A percentile compares a stretch with the other conserved stretches of the same genome.
Conservation (phyloP, 1,139 yeast species). For the Taiozyma sp. region DNA sequence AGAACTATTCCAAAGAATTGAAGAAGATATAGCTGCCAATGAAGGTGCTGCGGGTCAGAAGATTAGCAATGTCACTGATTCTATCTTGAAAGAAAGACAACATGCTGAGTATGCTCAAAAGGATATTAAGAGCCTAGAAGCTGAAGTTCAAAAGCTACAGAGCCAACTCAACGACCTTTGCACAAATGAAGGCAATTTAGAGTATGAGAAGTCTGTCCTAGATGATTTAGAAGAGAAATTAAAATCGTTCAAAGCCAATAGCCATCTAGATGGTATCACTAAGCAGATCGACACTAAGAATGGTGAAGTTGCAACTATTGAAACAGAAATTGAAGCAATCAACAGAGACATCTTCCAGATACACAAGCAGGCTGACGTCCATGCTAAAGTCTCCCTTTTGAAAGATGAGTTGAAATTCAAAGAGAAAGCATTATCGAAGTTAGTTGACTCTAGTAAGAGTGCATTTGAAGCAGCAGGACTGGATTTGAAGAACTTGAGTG, state of each 20-base stretch:
- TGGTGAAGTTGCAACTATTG: slow-evolving; percentile 37
- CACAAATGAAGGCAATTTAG: slow-evolving; percentile 38
- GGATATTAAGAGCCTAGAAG: slow-evolving; percentile 30
- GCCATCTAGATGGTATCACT: slow-evolving; percentile 30
- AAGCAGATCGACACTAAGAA: slow-evolving; percentile 38
- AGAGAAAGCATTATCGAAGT: slow-evolving; percentile 25
- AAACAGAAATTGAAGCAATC: slow-evolving; percentile 49
- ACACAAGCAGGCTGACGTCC: slow-evolving; percentile 55
- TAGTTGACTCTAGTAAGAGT: slow-evolving; percentile 20
- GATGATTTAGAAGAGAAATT: slow-evolving; percentile 31
- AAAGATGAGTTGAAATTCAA: slow-evolving; percentile 32
- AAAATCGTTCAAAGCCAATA: slow-evolving; percentile 26
- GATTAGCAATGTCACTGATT: slow-evolving; percentile 30
- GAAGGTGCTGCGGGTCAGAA: slow-evolving; percentile 21
- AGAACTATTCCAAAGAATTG: slow-evolving; percentile 10
- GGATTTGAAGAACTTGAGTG: slow-evolving; percentile 25
- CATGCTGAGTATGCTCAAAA: slow-evolving; percentile 34
- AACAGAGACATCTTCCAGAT: slow-evolving; percentile 45
- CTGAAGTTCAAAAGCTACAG: slow-evolving; percentile 32
- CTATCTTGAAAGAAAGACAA: slow-evolving; percentile 38
- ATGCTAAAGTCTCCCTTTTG: slow-evolving; percentile 46
- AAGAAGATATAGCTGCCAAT: slow-evolving; percentile 9
- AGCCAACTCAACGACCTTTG: slow-evolving; percentile 33
- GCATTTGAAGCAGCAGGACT: slow-evolving; percentile 24
- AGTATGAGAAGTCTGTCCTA: slow-evolving; percentile 34